Evolutionary conservation across 2,329 filamentous ascomycete genomes (phyloP).

Genomic region (Onygenales sp.): DNA sequence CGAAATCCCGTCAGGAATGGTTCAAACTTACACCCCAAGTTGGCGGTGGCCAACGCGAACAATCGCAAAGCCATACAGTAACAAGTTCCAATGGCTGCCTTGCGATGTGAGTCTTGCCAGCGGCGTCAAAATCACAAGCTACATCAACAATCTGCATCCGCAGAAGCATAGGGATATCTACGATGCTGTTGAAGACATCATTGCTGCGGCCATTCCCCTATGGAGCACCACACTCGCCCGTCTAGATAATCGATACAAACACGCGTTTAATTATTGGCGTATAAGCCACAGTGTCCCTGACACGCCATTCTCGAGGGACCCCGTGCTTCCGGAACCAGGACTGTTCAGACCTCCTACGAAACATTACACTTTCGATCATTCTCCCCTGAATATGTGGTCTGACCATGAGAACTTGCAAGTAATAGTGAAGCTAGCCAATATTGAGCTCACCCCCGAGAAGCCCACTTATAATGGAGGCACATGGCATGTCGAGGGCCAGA

Average conservation of each 20-base stretch:
- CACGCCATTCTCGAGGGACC: conserved; percentile 5
- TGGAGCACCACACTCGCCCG: conserved; percentile 19
- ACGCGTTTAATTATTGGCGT: not conserved
- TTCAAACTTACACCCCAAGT: not conserved
- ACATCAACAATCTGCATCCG: conserved; percentile 35
- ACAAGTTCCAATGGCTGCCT: conserved; percentile 36
- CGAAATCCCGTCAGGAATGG: not conserved
- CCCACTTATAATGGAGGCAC: conserved; percentile 39
- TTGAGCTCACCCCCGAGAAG: conserved; percentile 49
- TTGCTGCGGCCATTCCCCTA: conserved; percentile 22
- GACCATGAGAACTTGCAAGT: conserved; percentile 42
- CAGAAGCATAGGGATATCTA: conserved; percentile 21
- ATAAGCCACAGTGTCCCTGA: conserved; percentile 1
- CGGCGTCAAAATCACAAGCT: conserved; percentile 23
- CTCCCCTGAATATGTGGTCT: conserved; percentile 2
- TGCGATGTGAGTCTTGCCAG: conserved; percentile 16
- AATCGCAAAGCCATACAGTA: conserved; percentile 10
- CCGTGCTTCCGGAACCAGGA: conserved; percentile 4
- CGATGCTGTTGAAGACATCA: conserved; percentile 22
- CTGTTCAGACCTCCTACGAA: not conserved
- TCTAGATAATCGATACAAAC: not conserved
- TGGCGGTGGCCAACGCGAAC: not conserved
- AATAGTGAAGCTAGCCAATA: conserved; percentile 54
- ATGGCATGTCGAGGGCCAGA: conserved; percentile 40
- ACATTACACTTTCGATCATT: too few relatives aligned